Percentiles rank a stretch among this genome's conserved stretches.
Evolutionary conservation across 805 yeast genomes (phyloP).

Genomic region (Pichia nakasei): DNA sequence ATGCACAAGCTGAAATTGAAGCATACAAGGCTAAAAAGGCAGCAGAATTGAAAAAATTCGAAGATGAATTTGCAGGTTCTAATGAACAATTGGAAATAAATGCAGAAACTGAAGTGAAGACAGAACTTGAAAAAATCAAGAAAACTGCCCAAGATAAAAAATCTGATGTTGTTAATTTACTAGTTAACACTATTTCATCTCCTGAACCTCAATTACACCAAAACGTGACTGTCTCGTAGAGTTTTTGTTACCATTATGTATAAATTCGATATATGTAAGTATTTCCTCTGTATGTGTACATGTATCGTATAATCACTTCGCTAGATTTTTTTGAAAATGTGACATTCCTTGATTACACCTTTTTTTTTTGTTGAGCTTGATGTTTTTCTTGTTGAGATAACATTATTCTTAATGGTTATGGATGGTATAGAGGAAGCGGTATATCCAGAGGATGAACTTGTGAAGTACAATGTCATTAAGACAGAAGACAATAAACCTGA

Average conservation of each 20-base stretch:
- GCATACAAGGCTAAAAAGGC: constrained; percentile 82
- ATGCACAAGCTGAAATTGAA: constrained; percentile 84
- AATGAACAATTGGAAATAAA: constrained; percentile 70
- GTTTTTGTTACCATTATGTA: too few species aligned
- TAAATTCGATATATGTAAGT: too few species aligned
- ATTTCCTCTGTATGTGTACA: neutral
- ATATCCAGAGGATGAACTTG: constrained; percentile 24
- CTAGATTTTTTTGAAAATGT: neutral
- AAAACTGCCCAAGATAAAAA: constrained; percentile 56
- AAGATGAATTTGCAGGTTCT: constrained; percentile 62
- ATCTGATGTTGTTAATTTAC: constrained; percentile 57
- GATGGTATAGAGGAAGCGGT: constrained; percentile 21
- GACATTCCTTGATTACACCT: too few species aligned
- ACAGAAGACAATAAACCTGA: neutral
- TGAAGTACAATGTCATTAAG: constrained; percentile 12
- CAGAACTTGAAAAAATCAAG: constrained; percentile 60
- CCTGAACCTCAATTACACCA: constrained; percentile 80
- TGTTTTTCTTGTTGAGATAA: neutral
- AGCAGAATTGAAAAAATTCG: constrained; percentile 64
- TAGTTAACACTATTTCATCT: constrained; percentile 68
- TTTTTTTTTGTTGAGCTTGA: neutral
- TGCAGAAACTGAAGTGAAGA: constrained; percentile 66
- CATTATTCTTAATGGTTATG: neutral
- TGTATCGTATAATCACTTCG: neutral
- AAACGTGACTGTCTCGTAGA: constrained; percentile 29